Percentiles rank a stretch among this genome's conserved stretches.
Conservation (phyloP, 2,329 filamentous ascomycete genomes). For the Neonectria neomacrospora region DNA sequence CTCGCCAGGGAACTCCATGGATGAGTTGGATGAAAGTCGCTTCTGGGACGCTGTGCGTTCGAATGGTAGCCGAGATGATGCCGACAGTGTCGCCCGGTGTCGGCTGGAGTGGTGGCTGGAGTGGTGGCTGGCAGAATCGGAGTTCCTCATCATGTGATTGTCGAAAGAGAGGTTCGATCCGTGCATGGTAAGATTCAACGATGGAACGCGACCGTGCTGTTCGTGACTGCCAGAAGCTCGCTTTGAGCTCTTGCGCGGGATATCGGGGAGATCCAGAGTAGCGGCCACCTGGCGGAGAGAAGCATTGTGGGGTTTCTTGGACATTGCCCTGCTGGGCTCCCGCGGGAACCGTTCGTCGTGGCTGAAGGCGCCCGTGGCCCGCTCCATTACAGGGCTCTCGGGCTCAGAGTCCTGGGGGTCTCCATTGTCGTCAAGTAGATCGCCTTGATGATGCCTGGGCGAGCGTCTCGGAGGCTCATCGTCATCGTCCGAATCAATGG, state of each 20-base stretch:
- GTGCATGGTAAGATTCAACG: conserved; percentile 49
- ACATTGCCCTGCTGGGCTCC: conserved; percentile 37
- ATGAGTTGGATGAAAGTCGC: conserved; percentile 62
- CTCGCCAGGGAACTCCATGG: conserved; percentile 59
- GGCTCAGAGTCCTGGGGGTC: conserved; percentile 58
- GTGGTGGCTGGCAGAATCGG: conserved; percentile 35
- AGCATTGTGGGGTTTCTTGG: conserved; percentile 36
- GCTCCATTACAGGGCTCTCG: conserved; percentile 48
- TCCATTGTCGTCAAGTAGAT: conserved; percentile 59
- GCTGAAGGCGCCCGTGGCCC: conserved; percentile 45
- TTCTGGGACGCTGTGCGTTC: conserved; percentile 66
- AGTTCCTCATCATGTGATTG: conserved; percentile 28
- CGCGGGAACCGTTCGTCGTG: conserved; percentile 53
- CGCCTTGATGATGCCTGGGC: conserved; percentile 45
- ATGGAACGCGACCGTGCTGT: conserved; percentile 46
- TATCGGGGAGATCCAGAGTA: conserved; percentile 60
- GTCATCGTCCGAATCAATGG: conserved; percentile 73
- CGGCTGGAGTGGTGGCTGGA: conserved; percentile 39
- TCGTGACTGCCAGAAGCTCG: conserved; percentile 59
- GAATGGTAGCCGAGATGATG: conserved; percentile 61
- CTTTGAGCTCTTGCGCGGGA: conserved; percentile 80
- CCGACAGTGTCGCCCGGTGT: conserved; percentile 40
- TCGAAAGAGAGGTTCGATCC: conserved; percentile 41
- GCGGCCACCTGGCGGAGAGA: conserved; percentile 39
- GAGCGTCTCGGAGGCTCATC: conserved; percentile 48